Evolutionary conservation across 495 filamentous ascomycete genomes (phyloP).

Genomic region (Daldinia decipiens): DNA sequence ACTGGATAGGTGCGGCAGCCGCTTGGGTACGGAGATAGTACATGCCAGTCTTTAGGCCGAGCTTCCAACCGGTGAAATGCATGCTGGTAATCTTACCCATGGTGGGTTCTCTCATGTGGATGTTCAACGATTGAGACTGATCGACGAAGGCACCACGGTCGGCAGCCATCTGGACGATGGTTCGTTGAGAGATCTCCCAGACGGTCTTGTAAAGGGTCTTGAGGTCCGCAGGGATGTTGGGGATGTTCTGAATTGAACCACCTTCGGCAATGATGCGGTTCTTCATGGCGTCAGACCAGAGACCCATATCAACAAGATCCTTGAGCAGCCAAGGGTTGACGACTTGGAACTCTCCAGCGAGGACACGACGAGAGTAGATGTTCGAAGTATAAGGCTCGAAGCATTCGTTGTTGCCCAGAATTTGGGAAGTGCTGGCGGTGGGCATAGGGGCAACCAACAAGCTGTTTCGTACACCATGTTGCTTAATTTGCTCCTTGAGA

Average conservation of each 20-base stretch:
- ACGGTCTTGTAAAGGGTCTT: conserved; percentile 99
- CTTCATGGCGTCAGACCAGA: conserved; percentile 99
- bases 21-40: conserved; percentile 99
- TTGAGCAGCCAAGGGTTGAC: conserved; percentile 99
- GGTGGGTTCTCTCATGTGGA: conserved; percentile 97
- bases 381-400: conserved; percentile 99
- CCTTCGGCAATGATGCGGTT: conserved; percentile 98
- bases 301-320: conserved; percentile 95
- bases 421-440: conserved; percentile 94
- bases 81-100: conserved; percentile 99
- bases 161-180: conserved; percentile 95
- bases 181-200: conserved; percentile 98
- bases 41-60: conserved; percentile 99
- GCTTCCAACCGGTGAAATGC: conserved; percentile 99
- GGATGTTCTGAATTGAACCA: conserved; percentile 94
- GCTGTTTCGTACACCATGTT: conserved; percentile 93
- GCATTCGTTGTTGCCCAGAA: conserved; percentile 98
- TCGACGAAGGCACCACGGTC: conserved; percentile 98
- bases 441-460: conserved; percentile 97
- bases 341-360: conserved; percentile 98
- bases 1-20: conserved; percentile 95
- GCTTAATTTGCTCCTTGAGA: conserved; percentile 88
- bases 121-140: conserved; percentile 98
- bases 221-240: conserved; percentile 94
- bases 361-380: conserved; percentile 97